phyloP scores from a whole-genome alignment of 805 yeast genomes.

The Candida tibetensis region DNA sequence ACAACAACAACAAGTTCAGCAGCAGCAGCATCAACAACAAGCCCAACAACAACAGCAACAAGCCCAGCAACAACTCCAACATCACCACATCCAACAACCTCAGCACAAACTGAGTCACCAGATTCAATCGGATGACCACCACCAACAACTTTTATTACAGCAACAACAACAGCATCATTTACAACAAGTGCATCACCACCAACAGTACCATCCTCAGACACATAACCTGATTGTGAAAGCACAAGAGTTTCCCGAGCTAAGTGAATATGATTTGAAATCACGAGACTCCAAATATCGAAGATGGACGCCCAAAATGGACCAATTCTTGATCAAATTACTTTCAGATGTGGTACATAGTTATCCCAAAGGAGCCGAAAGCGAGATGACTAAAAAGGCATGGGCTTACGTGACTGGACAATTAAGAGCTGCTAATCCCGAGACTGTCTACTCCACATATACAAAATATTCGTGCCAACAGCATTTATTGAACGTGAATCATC shows the following conservation, averaged over 20 bases:
- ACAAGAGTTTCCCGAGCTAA: constrained; percentile 17
- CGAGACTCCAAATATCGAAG: constrained; percentile 35
- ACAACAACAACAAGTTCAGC: constrained; percentile 3
- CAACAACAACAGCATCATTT: constrained; percentile 14
- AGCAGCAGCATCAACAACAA: constrained; percentile 10
- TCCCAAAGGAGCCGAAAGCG: constrained; percentile 27
- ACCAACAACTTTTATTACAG: constrained; percentile 8
- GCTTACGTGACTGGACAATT: constrained; percentile 34
- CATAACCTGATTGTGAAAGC: constrained; percentile 1
- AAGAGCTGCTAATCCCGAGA: constrained; percentile 36
- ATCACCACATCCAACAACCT: constrained; percentile 11
- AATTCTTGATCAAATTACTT: constrained; percentile 27
- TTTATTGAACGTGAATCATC: constrained; percentile 34
- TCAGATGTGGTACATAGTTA: constrained; percentile 37
- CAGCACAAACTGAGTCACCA: constrained; percentile 8
- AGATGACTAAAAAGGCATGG: constrained; percentile 39
- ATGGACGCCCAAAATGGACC: constrained; percentile 41
- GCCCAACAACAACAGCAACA: constrained; percentile 13
- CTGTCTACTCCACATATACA: constrained; percentile 40
- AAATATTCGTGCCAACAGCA: constrained; percentile 40
- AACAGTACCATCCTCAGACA: constrained; percentile 4
- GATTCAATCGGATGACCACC: constrained; percentile 11
- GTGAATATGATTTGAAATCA: constrained; percentile 31
- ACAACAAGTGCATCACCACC: constrained; percentile 9
- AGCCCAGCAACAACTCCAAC: constrained; percentile 12